These are phyloP conservation scores for Mallotus japonicus DNA, from an alignment of 441 rosid genomes.

Conservation along the genomic window DNA sequence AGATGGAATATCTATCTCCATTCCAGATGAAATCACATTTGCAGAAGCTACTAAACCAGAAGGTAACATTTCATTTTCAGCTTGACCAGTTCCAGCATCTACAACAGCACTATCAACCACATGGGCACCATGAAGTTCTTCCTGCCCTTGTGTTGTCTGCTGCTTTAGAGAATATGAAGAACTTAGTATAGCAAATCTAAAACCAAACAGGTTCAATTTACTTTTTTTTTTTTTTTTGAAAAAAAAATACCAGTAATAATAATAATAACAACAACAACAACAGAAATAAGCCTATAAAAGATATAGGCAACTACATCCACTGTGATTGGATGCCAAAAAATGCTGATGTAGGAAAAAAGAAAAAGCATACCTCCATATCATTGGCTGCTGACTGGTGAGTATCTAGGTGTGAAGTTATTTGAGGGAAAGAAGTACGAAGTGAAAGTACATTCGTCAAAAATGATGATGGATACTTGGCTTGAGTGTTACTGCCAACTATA, in stretches of 20 bases:
- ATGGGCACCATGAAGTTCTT: constrained; percentile 39
- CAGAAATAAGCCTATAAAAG: neutral
- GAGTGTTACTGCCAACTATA: constrained; percentile 63
- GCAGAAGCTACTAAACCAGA: constrained; percentile 48
- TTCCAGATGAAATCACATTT: constrained; percentile 43
- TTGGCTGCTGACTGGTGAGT: constrained; percentile 36
- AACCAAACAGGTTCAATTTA: constrained; percentile 15
- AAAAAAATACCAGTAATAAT: neutral
- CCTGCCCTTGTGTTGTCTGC: constrained; percentile 46
- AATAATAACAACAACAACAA: neutral
- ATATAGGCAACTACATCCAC: neutral
- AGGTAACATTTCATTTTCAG: constrained; percentile 46
- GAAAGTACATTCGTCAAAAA: constrained; percentile 75
- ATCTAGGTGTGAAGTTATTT: constrained; percentile 56
- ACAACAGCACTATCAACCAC: constrained; percentile 29
- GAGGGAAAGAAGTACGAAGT: constrained; percentile 77
- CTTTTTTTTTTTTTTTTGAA: neutral
- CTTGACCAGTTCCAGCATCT: constrained; percentile 37
- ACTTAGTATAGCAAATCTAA: constrained; percentile 12
- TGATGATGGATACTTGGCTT: constrained; percentile 76
- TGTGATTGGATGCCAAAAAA: neutral
- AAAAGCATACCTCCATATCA: constrained; percentile 41
- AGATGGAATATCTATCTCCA: constrained; percentile 44
- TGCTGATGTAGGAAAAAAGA: constrained; percentile 14
- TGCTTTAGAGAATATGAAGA: constrained; percentile 31